Evolutionary conservation across 495 filamentous ascomycete genomes (phyloP).

Genomic region (Aspergillus affinis): DNA sequence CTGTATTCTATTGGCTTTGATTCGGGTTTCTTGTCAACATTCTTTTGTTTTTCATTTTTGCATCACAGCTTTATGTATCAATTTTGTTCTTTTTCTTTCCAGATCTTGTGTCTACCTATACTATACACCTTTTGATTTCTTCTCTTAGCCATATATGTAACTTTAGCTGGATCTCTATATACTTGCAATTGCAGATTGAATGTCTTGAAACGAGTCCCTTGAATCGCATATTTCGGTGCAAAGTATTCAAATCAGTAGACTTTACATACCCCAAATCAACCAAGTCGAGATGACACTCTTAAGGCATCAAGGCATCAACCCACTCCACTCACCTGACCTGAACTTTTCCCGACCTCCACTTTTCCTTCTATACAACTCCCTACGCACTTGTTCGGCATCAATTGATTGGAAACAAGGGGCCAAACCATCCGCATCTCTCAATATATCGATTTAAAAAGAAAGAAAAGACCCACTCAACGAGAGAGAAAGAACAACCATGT

Average conservation of each 20-base stretch:
- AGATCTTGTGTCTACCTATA: background rate
- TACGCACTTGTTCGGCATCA: no score
- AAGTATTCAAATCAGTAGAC: background rate
- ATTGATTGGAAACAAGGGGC: no score
- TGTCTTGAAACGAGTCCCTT: no score
- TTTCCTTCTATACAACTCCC: background rate
- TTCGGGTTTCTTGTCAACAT: background rate
- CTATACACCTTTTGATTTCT: background rate
- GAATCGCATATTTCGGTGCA: background rate
- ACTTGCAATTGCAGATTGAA: no score
- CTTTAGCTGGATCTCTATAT: no score
- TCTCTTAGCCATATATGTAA: background rate
- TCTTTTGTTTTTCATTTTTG: background rate
- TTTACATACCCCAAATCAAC: no score
- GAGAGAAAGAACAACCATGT: slow-evolving; percentile 9
- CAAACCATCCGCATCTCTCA: no score
- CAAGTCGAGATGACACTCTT: background rate
- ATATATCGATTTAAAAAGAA: no score
- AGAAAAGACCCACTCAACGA: no score
- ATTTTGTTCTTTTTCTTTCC: background rate
- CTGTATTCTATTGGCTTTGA: background rate
- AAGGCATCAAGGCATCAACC: background rate
- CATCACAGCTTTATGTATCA: background rate
- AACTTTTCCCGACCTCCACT: background rate
- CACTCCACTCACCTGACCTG: background rate